Conservation (phyloP, 2,329 filamentous ascomycete species). For the Thelonectria rubi region DNA sequence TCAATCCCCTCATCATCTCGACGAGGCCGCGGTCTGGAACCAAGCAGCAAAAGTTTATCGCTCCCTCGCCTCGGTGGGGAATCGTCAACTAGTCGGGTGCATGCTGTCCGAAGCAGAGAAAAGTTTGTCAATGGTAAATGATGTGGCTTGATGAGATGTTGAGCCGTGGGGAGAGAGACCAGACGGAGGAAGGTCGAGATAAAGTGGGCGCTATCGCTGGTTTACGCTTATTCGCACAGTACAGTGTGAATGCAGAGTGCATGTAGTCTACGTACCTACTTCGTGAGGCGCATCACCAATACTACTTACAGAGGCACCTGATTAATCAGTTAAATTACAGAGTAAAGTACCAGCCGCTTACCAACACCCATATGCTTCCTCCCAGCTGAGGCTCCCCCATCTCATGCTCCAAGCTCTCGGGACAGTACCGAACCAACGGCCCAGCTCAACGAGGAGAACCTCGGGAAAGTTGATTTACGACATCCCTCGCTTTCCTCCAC, state of each 20-base stretch:
- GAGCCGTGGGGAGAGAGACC: slow-evolving; percentile 1
- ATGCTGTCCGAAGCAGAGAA: background rate
- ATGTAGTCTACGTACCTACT: background rate
- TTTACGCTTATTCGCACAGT: background rate
- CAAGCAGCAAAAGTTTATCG: background rate
- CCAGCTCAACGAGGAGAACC: too few relatives aligned
- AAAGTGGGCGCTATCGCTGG: slow-evolving; percentile 10
- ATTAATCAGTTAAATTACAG: too few relatives aligned
- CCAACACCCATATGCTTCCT: too few relatives aligned
- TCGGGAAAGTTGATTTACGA: too few relatives aligned
- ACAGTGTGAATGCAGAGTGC: too few relatives aligned
- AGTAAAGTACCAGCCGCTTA: too few relatives aligned
- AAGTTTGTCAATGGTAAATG: background rate
- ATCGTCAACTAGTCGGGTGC: background rate
- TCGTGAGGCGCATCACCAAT: background rate
- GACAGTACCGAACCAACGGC: too few relatives aligned
- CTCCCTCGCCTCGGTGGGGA: background rate
- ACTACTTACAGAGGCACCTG: too few relatives aligned
- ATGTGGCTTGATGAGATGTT: background rate
- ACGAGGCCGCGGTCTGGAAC: background rate
- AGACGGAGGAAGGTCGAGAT: slow-evolving; percentile 5
- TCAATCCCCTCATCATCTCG: background rate
- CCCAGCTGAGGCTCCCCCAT: too few relatives aligned
- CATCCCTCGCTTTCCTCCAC: background rate
- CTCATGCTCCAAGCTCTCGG: too few relatives aligned